Conservation (phyloP, 139 green algal species). For the Pycnococcus provasolii region DNA sequence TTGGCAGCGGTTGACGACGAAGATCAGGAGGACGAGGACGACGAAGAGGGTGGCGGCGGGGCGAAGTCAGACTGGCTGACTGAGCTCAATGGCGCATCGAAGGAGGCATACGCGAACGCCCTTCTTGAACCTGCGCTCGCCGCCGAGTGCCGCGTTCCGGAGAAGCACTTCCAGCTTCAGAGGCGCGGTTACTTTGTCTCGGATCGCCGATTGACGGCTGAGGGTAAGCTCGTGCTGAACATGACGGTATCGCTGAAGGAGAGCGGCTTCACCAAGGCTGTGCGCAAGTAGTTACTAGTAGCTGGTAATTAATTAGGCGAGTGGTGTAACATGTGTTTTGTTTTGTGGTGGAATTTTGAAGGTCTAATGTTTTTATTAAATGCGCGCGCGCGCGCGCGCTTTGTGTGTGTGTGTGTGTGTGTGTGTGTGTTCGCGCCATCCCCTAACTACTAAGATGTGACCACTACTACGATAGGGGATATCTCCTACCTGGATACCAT, state of each 20-base stretch:
- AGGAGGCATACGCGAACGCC: conserved; percentile 40
- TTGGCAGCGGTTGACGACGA: conserved; percentile 4
- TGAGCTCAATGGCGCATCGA: conserved; percentile 68
- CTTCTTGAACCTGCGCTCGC: conserved; percentile 26
- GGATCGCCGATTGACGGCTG: conserved; percentile 52
- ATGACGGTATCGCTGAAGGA: conserved; percentile 82
- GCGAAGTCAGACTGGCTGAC: conserved; percentile 62
- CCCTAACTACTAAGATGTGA: too few relatives aligned
- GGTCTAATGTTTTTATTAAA: too few relatives aligned
- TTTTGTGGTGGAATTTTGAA: too few relatives aligned
- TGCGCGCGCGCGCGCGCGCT: too few relatives aligned
- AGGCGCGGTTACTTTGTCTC: conserved; percentile 59
- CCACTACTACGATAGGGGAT: too few relatives aligned
- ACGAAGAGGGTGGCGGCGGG: not conserved
- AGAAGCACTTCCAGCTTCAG: conserved; percentile 84
- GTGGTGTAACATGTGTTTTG: too few relatives aligned
- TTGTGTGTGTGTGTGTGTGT: too few relatives aligned
- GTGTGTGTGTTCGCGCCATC: too few relatives aligned
- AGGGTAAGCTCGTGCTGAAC: conserved; percentile 70
- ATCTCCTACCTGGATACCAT: too few relatives aligned
- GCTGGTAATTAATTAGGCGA: too few relatives aligned
- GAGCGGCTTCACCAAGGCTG: not conserved
- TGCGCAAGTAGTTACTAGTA: too few relatives aligned
- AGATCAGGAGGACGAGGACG: conserved; percentile 3
- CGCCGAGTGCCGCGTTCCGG: not conserved